phyloP scores from a whole-genome alignment of 2,329 filamentous ascomycete species.

The Phoma herbarum region DNA sequence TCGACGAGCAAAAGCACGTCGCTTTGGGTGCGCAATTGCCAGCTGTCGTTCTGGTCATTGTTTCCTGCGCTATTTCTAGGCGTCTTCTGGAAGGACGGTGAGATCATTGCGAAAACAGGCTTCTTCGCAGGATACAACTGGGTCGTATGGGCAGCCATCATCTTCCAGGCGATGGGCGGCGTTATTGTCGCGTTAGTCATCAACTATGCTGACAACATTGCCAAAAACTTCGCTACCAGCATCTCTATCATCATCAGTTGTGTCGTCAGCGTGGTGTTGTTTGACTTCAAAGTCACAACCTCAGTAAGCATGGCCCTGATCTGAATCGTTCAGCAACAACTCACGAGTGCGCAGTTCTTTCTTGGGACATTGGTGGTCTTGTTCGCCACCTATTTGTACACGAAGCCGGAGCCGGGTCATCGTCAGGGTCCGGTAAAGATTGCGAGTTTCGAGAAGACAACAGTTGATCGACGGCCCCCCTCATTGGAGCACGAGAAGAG shows the following conservation, averaged over 20 bases:
- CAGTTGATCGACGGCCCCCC: slow-evolving; percentile 58
- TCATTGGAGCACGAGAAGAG: slow-evolving; percentile 31
- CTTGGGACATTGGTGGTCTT: slow-evolving; percentile 82
- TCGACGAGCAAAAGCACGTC: slow-evolving; percentile 75
- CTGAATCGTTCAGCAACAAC: slow-evolving; percentile 8
- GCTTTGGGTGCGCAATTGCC: slow-evolving; percentile 93
- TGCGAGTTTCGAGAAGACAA: slow-evolving; percentile 79
- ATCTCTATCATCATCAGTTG: slow-evolving; percentile 91
- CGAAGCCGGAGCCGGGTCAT: slow-evolving; percentile 64
- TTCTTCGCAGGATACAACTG: slow-evolving; percentile 96
- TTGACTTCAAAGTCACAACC: slow-evolving; percentile 76
- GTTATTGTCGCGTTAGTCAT: slow-evolving; percentile 84
- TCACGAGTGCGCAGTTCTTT: slow-evolving; percentile 70
- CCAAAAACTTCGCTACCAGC: slow-evolving; percentile 92
- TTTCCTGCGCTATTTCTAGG: slow-evolving; percentile 89
- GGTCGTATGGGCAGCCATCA: slow-evolving; percentile 86
- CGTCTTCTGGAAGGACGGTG: slow-evolving; percentile 85
- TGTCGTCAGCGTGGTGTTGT: slow-evolving; percentile 83
- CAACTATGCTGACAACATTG: slow-evolving; percentile 86
- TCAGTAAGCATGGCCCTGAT: slow-evolving; percentile 35
- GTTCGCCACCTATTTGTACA: slow-evolving; percentile 86
- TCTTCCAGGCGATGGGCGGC: slow-evolving; percentile 83
- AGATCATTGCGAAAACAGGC: slow-evolving; percentile 80
- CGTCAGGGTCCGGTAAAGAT: slow-evolving; percentile 71
- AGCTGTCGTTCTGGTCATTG: slow-evolving; percentile 92